Evolutionary conservation across 2,329 filamentous ascomycete genomes (phyloP).

Genomic region (Sporothrix euskadiensis): DNA sequence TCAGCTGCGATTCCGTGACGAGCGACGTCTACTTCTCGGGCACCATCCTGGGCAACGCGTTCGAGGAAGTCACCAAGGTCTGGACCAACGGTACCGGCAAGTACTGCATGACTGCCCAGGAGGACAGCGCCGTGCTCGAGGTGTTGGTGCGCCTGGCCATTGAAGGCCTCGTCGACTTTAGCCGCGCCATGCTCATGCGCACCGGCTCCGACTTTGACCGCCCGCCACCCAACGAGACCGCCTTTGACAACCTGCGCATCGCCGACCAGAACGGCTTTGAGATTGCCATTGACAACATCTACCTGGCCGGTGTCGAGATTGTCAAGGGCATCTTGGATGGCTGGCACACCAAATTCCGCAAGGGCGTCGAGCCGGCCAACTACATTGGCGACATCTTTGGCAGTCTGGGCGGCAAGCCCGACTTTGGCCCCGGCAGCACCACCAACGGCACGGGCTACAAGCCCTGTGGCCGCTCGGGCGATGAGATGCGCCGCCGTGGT

Average conservation of each 20-base stretch:
- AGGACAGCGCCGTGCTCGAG: slow-evolving; percentile 70
- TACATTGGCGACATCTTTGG: slow-evolving; percentile 74
- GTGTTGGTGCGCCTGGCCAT: slow-evolving; percentile 62
- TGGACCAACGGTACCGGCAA: slow-evolving; percentile 67
- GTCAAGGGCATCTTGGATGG: slow-evolving; percentile 61
- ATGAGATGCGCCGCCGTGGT: slow-evolving; percentile 26
- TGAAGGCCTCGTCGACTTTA: slow-evolving; percentile 62
- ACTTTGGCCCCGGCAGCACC: slow-evolving; percentile 61
- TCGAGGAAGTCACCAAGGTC: slow-evolving; percentile 63
- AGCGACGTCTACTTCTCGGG: slow-evolving; percentile 73
- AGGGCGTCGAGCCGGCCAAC: slow-evolving; percentile 60
- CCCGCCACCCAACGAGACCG: slow-evolving; percentile 58
- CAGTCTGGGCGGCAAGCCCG: slow-evolving; percentile 63
- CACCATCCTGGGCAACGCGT: slow-evolving; percentile 58
- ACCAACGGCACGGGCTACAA: slow-evolving; percentile 42
- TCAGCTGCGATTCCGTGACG: slow-evolving; percentile 67
- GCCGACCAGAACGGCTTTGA: slow-evolving; percentile 63
- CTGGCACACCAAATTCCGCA: slow-evolving; percentile 61
- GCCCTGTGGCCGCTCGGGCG: slow-evolving; percentile 34
- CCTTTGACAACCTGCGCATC: slow-evolving; percentile 61
- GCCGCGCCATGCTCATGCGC: slow-evolving; percentile 66
- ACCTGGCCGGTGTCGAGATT: slow-evolving; percentile 64
- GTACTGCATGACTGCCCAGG: slow-evolving; percentile 72
- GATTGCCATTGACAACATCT: slow-evolving; percentile 66
- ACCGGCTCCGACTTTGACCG: slow-evolving; percentile 71